phyloP scores from a whole-genome alignment of 1,284 basidiomycete species.

The Ganoderma multipileum region DNA sequence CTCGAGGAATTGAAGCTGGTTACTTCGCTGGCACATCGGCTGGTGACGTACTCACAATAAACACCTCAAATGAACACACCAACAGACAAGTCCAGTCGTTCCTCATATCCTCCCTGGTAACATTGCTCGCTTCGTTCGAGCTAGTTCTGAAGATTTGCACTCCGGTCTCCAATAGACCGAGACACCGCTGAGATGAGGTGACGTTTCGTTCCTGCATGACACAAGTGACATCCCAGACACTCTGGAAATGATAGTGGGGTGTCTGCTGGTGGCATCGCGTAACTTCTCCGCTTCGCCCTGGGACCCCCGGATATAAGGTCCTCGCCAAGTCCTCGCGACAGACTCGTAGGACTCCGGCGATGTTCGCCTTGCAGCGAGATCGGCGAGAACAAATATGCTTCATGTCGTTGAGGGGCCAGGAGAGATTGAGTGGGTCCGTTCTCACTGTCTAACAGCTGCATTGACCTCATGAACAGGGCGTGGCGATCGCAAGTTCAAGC shows the following conservation, averaged over 20 bases:
- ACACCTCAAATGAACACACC: background rate
- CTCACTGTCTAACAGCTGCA: too few species aligned
- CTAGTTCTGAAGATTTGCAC: too few species aligned
- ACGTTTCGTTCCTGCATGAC: background rate
- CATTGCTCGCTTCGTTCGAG: too few species aligned
- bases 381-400: too few species aligned
- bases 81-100: background rate
- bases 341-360: background rate
- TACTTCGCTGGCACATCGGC: too few species aligned
- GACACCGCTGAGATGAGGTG: too few species aligned
- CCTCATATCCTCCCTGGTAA: background rate
- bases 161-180: background rate
- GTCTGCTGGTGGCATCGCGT: background rate
- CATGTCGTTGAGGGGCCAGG: too few species aligned
- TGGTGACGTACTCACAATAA: too few species aligned
- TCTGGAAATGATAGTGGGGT: background rate
- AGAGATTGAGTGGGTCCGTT: too few species aligned
- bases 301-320: background rate
- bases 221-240: background rate
- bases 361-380: too few species aligned
- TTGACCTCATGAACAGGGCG: too few species aligned
- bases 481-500: too few species aligned
- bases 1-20: background rate
- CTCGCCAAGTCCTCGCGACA: background rate
- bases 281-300: background rate